phyloP scores from a whole-genome alignment of 2,329 filamentous ascomycete species.

The Tolypocladium paradoxum region DNA sequence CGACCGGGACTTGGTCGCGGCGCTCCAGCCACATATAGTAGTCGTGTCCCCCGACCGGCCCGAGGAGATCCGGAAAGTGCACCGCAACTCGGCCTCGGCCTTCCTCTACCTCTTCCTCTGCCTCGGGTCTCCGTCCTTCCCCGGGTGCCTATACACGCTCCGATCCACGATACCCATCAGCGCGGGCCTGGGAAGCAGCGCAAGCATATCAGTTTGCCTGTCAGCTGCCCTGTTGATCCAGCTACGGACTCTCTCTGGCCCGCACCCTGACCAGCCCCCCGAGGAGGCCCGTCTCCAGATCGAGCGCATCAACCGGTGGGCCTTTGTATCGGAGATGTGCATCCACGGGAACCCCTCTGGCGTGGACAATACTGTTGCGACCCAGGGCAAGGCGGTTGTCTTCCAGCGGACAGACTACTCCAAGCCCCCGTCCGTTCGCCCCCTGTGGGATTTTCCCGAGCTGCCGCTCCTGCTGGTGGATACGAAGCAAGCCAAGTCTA shows the following conservation, averaged over 20 bases:
- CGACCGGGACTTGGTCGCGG: slow-evolving; percentile 70
- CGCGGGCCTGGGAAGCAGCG: slow-evolving; percentile 84
- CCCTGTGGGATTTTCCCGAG: slow-evolving; percentile 82
- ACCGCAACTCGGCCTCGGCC: slow-evolving; percentile 67
- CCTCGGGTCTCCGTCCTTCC: slow-evolving; percentile 67
- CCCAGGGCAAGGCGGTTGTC: slow-evolving; percentile 86
- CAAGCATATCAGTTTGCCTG: slow-evolving; percentile 86
- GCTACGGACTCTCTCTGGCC: slow-evolving; percentile 76
- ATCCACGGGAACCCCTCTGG: slow-evolving; percentile 96
- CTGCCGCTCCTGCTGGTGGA: slow-evolving; percentile 83
- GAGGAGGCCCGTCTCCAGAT: slow-evolving; percentile 84
- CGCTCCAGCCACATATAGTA: slow-evolving; percentile 69
- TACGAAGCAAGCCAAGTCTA: slow-evolving; percentile 80
- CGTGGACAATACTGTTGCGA: slow-evolving; percentile 91
- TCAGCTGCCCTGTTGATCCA: slow-evolving; percentile 77
- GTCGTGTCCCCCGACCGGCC: slow-evolving; percentile 56
- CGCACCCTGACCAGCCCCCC: slow-evolving; percentile 80
- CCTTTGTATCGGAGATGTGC: slow-evolving; percentile 92
- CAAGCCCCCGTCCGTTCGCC: slow-evolving; percentile 64
- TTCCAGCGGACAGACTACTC: slow-evolving; percentile 73
- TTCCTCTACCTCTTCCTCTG: slow-evolving; percentile 93
- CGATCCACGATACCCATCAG: slow-evolving; percentile 90
- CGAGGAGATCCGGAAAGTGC: slow-evolving; percentile 69
- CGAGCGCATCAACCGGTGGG: slow-evolving; percentile 95
- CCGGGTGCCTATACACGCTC: slow-evolving; percentile 78